These are phyloP conservation scores for Irpex lacteus DNA, from an alignment of 1,284 basidiomycete species.

Conservation along the genomic window DNA sequence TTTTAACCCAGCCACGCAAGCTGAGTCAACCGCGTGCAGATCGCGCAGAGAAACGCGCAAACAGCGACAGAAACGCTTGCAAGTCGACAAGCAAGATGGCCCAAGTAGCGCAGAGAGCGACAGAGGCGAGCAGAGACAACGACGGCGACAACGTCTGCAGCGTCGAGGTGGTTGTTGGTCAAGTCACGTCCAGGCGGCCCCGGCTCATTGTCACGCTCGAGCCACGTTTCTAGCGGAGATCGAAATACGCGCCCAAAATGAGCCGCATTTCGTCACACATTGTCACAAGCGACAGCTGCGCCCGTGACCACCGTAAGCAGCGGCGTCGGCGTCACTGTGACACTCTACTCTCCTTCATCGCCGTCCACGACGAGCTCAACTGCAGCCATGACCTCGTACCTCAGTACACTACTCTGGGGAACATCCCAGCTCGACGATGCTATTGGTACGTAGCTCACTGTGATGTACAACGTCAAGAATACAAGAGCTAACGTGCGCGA, in stretches of 20 bases:
- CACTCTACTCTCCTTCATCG: constrained; percentile 7
- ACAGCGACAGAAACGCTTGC: constrained; percentile 8
- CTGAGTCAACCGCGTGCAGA: constrained; percentile 18
- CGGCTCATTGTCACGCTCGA: constrained; percentile 19
- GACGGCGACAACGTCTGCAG: constrained; percentile 18
- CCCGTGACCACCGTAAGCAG: constrained; percentile 5
- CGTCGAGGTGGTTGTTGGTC: constrained; percentile 25
- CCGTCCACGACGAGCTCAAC: constrained; percentile 16
- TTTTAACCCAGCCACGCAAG: constrained; percentile 22
- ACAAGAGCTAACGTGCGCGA: not conserved
- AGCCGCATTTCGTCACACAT: constrained; percentile 3
- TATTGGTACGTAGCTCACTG: constrained; percentile 49
- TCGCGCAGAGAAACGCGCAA: constrained; percentile 5
- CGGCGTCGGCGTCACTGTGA: constrained; percentile 8
- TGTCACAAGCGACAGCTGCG: not conserved
- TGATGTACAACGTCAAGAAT: not conserved
- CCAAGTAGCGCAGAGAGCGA: constrained; percentile 6
- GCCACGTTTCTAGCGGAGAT: constrained; percentile 13
- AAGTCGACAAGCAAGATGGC: not conserved
- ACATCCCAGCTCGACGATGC: constrained; percentile 75
- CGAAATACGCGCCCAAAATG: not conserved
- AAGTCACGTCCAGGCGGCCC: constrained; percentile 24
- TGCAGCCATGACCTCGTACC: constrained; percentile 38
- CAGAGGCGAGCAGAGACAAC: constrained; percentile 7
- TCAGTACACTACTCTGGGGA: constrained; percentile 71